A percentile compares a stretch with the other conserved stretches of the same genome.
These are phyloP conservation scores for Endoconidiophora polonica DNA, from an alignment of 2,329 filamentous ascomycete species.

Conservation along the genomic window DNA sequence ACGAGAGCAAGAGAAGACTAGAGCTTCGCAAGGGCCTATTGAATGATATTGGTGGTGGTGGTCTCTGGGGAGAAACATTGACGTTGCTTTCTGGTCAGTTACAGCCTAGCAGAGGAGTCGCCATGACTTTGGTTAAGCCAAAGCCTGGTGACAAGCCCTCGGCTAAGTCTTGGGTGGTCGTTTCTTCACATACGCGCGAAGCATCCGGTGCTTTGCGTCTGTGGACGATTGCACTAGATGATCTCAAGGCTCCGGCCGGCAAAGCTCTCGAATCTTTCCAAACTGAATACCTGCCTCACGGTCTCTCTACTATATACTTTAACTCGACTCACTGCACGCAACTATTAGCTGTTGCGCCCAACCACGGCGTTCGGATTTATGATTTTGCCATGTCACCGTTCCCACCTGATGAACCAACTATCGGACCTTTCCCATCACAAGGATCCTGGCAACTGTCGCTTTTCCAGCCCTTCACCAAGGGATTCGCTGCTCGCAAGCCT, in stretches of 20 bases:
- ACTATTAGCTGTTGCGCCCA: slow-evolving; percentile 37
- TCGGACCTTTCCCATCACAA: slow-evolving; percentile 36
- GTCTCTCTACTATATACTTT: slow-evolving; percentile 40
- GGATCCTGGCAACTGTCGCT: slow-evolving; percentile 49
- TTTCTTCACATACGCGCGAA: slow-evolving; percentile 43
- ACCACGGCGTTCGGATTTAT: slow-evolving; percentile 43
- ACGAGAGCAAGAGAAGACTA: slow-evolving; percentile 37
- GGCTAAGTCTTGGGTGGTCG: slow-evolving; percentile 28
- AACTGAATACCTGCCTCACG: slow-evolving; percentile 38
- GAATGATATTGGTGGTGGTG: slow-evolving; percentile 38
- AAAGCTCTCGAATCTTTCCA: slow-evolving; percentile 36
- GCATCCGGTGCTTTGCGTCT: slow-evolving; percentile 40
- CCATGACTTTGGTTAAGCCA: slow-evolving; percentile 34
- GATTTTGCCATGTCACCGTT: slow-evolving; percentile 40
- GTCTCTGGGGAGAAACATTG: slow-evolving; percentile 46
- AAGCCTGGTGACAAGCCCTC: slow-evolving; percentile 21
- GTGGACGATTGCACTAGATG: slow-evolving; percentile 39
- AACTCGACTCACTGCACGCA: slow-evolving; percentile 43
- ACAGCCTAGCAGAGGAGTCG: slow-evolving; percentile 36
- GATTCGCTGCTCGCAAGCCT: slow-evolving; percentile 35
- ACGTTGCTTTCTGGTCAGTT: slow-evolving; percentile 36
- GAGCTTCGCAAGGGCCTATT: slow-evolving; percentile 35
- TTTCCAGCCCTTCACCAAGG: slow-evolving; percentile 37
- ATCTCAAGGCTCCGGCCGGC: slow-evolving; percentile 14
- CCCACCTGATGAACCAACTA: slow-evolving; percentile 32